phyloP scores from a whole-genome alignment of 106 monocot genomes.

The Narthecium ossifragum region DNA sequence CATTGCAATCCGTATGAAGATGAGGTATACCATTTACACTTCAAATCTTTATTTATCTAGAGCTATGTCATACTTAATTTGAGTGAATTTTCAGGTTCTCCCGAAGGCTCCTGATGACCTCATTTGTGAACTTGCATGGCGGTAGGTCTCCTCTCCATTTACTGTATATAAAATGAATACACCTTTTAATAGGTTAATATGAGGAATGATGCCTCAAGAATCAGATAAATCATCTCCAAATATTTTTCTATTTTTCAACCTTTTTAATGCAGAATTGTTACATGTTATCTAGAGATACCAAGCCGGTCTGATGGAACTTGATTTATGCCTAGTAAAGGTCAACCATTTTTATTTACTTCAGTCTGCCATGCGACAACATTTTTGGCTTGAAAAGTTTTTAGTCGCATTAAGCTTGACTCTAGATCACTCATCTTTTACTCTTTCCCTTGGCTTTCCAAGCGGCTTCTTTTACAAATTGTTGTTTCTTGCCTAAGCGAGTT shows the following conservation, averaged over 20 bases:
- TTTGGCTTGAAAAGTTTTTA: too few species aligned
- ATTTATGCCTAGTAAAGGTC: not conserved
- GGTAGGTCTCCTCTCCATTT: slow-evolving; percentile 40
- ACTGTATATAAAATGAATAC: too few species aligned
- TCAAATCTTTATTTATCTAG: not conserved
- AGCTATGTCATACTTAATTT: not conserved
- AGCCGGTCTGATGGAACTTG: too few species aligned
- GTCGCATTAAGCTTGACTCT: too few species aligned
- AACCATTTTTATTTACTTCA: too few species aligned
- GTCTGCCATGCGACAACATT: too few species aligned
- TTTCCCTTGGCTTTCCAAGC: too few species aligned
- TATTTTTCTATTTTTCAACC: not conserved
- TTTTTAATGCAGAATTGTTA: not conserved
- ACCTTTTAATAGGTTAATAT: too few species aligned
- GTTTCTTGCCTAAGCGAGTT: too few species aligned
- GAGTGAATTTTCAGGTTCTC: slow-evolving; percentile 48
- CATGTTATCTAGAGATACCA: not conserved
- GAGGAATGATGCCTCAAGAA: too few species aligned
- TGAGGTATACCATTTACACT: slow-evolving; percentile 31
- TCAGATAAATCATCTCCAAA: not conserved
- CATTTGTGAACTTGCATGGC: slow-evolving; percentile 91
- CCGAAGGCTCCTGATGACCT: slow-evolving; percentile 89
- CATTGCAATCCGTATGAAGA: slow-evolving; percentile 98
- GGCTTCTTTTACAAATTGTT: too few species aligned
- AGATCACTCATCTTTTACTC: too few species aligned